These are phyloP conservation scores for Scutellaria galericulata DNA, from an alignment of 257 asterid species.

Conservation along the genomic window DNA sequence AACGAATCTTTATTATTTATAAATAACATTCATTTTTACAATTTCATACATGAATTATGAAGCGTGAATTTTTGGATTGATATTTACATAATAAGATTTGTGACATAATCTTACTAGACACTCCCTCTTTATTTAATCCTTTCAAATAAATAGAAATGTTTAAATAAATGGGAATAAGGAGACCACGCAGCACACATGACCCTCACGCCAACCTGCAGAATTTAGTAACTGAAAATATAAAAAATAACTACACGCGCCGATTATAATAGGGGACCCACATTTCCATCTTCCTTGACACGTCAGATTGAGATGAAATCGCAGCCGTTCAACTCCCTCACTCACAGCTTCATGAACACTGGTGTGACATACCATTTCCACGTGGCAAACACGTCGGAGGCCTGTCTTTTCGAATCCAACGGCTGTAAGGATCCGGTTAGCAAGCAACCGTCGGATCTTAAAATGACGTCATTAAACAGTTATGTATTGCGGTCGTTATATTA, in stretches of 20 bases:
- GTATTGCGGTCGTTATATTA: constrained; percentile 14
- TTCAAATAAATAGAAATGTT: too few relatives aligned
- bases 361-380: constrained; percentile 32
- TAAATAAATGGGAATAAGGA: too few relatives aligned
- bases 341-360: constrained; percentile 8
- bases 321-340: constrained; percentile 1
- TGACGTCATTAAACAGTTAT: constrained; percentile 37
- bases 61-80: too few relatives aligned
- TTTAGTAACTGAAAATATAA: neutral
- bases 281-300: too few relatives aligned
- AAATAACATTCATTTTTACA: too few relatives aligned
- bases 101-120: too few relatives aligned
- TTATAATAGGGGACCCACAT: too few relatives aligned
- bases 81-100: too few relatives aligned
- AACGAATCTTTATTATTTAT: too few relatives aligned
- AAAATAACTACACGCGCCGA: too few relatives aligned
- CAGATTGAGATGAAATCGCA: neutral
- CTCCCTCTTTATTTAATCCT: too few relatives aligned
- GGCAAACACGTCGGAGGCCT: constrained; percentile 35
- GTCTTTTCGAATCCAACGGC: constrained; percentile 34
- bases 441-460: constrained; percentile 38
- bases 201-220: constrained; percentile 32
- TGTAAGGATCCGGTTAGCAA: neutral
- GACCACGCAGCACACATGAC: constrained; percentile 36
- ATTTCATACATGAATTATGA: too few relatives aligned